Percentiles rank a stretch among this genome's conserved stretches.
These are phyloP conservation scores for Eleusine coracana DNA, from an alignment of 176 grass and related monocot species.

Conservation along the genomic window DNA sequence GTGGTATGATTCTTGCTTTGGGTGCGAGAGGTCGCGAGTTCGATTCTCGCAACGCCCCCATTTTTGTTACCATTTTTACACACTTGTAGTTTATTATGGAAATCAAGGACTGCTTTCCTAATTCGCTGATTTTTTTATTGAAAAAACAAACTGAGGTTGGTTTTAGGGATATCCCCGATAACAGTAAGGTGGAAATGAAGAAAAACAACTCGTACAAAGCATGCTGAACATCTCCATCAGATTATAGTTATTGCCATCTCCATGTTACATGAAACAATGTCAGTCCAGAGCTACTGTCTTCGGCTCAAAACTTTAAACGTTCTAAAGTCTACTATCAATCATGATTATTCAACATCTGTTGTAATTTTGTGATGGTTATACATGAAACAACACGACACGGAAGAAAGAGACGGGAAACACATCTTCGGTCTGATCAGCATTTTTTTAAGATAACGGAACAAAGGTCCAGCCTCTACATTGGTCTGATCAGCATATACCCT, in stretches of 20 bases:
- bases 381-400: constrained; percentile 33
- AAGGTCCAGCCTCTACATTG: too few species aligned
- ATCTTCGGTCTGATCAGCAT: constrained; percentile 16
- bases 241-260: not conserved
- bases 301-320: not conserved
- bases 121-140: too few species aligned
- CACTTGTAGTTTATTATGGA: too few species aligned
- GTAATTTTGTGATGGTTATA: constrained; percentile 35
- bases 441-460: too few species aligned
- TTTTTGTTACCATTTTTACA: not conserved
- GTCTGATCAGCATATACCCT: not conserved
- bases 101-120: too few species aligned
- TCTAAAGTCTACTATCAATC: constrained; percentile 19
- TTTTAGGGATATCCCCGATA: too few species aligned
- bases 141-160: too few species aligned
- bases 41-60: constrained; percentile 46
- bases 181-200: too few species aligned
- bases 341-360: constrained; percentile 38
- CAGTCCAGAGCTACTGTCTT: not conserved
- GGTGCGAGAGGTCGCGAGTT: constrained; percentile 76
- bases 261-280: not conserved
- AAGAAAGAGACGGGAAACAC: constrained; percentile 1
- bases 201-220: not conserved
- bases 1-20: constrained; percentile 99
- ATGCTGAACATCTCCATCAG: not conserved